Percentiles rank a stretch among this genome's conserved stretches.
These are phyloP conservation scores for Naematelia encephala DNA, from an alignment of 768 basidiomycete genomes.

Conservation along the genomic window DNA sequence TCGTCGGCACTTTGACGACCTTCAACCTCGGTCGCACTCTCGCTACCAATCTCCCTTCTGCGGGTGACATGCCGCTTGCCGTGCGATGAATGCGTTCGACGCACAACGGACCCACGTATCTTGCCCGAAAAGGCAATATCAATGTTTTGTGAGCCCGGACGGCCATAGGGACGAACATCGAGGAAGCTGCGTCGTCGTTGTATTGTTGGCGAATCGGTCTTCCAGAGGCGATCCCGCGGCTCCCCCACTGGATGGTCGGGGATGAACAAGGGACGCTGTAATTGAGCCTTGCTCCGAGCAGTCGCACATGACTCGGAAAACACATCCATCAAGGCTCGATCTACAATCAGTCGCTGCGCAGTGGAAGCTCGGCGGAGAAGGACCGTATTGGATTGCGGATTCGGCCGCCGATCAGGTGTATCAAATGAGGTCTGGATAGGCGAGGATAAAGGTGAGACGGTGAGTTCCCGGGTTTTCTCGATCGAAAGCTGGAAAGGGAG, in stretches of 20 bases:
- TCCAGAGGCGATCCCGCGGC: conserved; percentile 27
- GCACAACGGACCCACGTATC: conserved; percentile 32
- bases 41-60: neutral
- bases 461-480: neutral
- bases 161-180: conserved; percentile 31
- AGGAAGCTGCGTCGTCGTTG: conserved; percentile 41
- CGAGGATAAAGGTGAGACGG: conserved; percentile 10
- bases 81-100: conserved; percentile 14
- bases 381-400: conserved; percentile 22
- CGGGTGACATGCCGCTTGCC: conserved; percentile 7
- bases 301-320: conserved; percentile 69
- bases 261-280: conserved; percentile 35
- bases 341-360: conserved; percentile 50
- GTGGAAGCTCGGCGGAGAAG: conserved; percentile 37
- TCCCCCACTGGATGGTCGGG: conserved; percentile 18
- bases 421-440: conserved; percentile 25
- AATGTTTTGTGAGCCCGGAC: conserved; percentile 2
- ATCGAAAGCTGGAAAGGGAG: conserved; percentile 1
- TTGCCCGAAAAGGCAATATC: conserved; percentile 39
- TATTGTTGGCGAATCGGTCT: conserved; percentile 34
- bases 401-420: conserved; percentile 15
- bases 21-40: conserved; percentile 16
- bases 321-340: conserved; percentile 74
- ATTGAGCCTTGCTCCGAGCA: conserved; percentile 57
- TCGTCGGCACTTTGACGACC: conserved; percentile 21